Conservation (phyloP, 1,139 yeast species). For the Petasospora fabianii region DNA sequence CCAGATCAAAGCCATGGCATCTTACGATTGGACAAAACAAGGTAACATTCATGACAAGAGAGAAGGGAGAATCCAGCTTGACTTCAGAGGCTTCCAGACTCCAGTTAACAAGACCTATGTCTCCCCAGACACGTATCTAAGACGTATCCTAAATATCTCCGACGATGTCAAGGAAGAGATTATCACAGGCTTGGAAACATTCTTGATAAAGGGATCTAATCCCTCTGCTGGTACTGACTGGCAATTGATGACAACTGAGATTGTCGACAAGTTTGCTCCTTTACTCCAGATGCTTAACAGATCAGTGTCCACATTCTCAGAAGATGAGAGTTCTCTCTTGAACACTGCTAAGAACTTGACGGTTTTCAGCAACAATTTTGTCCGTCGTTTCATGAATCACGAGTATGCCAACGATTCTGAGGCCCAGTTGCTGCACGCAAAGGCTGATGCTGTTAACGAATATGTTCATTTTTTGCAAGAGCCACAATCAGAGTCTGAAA, state of each 20-base stretch:
- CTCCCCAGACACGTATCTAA: conserved; percentile 41
- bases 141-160: conserved; percentile 42
- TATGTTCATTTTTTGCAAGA: conserved; percentile 40
- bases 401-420: conserved; percentile 4
- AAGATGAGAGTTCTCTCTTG: conserved; percentile 11
- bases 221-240: conserved; percentile 45
- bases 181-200: conserved; percentile 32
- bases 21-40: conserved; percentile 41
- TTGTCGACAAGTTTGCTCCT: conserved; percentile 50
- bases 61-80: conserved; percentile 44
- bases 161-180: conserved; percentile 34
- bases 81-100: conserved; percentile 47
- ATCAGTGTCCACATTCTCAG: conserved; percentile 23
- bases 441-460: conserved; percentile 37
- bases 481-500: conserved; percentile 37
- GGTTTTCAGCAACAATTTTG: conserved; percentile 35
- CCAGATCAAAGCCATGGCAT: conserved; percentile 29
- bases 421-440: conserved; percentile 25
- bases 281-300: conserved; percentile 37
- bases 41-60: conserved; percentile 42
- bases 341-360: conserved; percentile 34
- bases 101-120: conserved; percentile 45
- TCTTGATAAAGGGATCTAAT: conserved; percentile 31
- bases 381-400: conserved; percentile 36
- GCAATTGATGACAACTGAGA: conserved; percentile 43